Base-by-base conservation (phyloP, 306 rosid species). In the Adenanthera pavonina region DNA sequence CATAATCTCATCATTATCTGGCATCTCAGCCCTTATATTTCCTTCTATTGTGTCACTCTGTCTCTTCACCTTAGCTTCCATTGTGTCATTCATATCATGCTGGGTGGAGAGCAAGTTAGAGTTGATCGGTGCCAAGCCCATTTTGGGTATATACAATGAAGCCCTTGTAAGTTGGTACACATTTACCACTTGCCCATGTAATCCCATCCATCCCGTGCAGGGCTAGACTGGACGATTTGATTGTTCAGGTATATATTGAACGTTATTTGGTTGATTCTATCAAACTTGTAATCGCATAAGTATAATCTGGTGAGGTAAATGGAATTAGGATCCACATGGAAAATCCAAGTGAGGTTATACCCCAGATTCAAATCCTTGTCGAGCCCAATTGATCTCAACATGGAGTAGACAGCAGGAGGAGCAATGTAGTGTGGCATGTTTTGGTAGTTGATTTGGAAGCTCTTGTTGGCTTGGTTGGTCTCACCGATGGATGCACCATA, bases 341-440 rank as follows among this genome's bases (percentile, higher is more conserved):
- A 89, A 6, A 46, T 16, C 90, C 90, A 89, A 0, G 90, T 89
- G 79, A 89, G 90, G 71, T 89, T 89, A 54, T 7, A 89, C 11
- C 34, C 76, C 86, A 80, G 14, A 3, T 51, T 89, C 44, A 85
- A 13, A 14, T 68, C 9, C 75, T 52, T 20, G 10, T 75, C 47
- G 2, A 0, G 2, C 0, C 92, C 92, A 89, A 86, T 87, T 40
- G 90, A 87, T 83, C 92, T 87, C 30, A 85, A 75, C 3, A 89
- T 49, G 71, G 87, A 54, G 57, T 87, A 89, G n/a, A 89, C 86
- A 25, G 56, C 17, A 51, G 15, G 1, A 67, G 92, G 92, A 75
- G 92, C 92, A 48, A 83, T 49, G 64, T 78, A 85, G 3, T 52
- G 7, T 0, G 89, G 85, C 81, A 83, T 75, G 72, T 12, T 19